Evolutionary conservation across 495 filamentous ascomycete genomes (phyloP), one percentile per base, ranked within the genome.

Genomic region (Sphaerosporella brunnea): DNA sequence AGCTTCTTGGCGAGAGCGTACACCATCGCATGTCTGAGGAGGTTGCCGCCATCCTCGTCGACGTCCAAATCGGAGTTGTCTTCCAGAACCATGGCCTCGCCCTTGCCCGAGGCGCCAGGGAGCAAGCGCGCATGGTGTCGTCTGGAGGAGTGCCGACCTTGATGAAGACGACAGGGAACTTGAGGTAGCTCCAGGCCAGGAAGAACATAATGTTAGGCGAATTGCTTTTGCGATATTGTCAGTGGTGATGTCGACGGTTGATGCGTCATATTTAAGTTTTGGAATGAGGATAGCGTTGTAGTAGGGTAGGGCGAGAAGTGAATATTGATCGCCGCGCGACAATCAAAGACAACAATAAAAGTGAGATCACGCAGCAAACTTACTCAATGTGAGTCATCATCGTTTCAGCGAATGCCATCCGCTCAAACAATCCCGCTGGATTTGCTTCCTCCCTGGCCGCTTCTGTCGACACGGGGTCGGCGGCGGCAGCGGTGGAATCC

Each of bases 1-100:
- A 92, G 73, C 60, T 80, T 86, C 53, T 85, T 80, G 0, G 84
- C 85, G 0, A 93, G 69, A 0, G 85, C 93, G 70, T 93, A 93
- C 47, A 93, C 73, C 40, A 76, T 75, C 9, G 87, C 87, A 62
- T 95, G 87, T 51, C 78, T 79, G 34, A 93, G 73, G 0, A 95
- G 72, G 50, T 85, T 77, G 7, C 76, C 70, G 38, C 84, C 86
- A 26, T 70, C 74, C 44, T 79, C 66, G 64, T 93, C 84, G 18
- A 79, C 67, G 53, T 82, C 74, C 1, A 82, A 65, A 26, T 66
- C 51, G 18, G 65, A 67, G 3, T 41, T 36, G 2, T 34, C 39
- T 19, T 60, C 57, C 4, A 60, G 57, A 15, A 57, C 53, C 3
- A 59, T 50, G 13, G 52, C 47, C 1, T 53, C 48, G 13, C 18